Evolutionary conservation across 352 stramenopile species (phyloP).

Genomic region (Globisporangium ultimum): DNA sequence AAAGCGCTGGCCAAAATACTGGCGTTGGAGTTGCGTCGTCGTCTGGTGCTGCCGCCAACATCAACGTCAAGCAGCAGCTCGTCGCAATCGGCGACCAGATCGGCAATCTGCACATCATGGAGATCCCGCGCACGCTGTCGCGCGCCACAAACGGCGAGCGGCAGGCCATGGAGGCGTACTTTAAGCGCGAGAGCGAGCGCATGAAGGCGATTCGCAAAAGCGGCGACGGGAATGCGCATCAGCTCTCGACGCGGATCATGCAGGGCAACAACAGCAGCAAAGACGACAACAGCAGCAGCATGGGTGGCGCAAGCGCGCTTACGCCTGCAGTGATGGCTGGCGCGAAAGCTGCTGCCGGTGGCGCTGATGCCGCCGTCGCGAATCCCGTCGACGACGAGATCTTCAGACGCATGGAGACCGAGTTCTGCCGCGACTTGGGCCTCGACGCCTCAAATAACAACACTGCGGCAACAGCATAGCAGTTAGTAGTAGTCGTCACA

Average conservation of each 20-base stretch:
- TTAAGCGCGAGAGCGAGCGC: constrained; percentile 87
- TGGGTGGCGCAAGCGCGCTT: background rate
- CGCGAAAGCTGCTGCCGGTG: background rate
- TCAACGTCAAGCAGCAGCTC: constrained; percentile 84
- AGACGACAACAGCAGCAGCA: constrained; percentile 4
- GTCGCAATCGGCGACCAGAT: constrained; percentile 89
- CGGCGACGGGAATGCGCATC: constrained; percentile 5
- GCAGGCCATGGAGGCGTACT: constrained; percentile 81
- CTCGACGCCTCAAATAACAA: constrained; percentile 30
- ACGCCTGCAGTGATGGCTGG: background rate
- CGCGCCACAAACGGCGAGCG: constrained; percentile 80
- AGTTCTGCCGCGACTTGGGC: constrained; percentile 71
- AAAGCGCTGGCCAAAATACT: constrained; percentile 7
- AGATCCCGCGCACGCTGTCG: constrained; percentile 87
- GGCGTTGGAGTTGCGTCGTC: background rate
- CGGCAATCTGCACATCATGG: constrained; percentile 91
- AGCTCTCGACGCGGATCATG: constrained; percentile 12
- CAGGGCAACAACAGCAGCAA: constrained; percentile 23
- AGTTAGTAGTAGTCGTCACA: constrained; percentile 4
- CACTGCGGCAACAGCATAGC: constrained; percentile 3
- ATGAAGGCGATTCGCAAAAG: constrained; percentile 41
- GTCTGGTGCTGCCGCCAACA: constrained; percentile 4
- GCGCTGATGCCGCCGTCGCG: background rate
- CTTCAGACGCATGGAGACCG: constrained; percentile 77
- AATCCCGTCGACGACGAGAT: constrained; percentile 45